phyloP scores from a whole-genome alignment of 495 filamentous ascomycete genomes.

The Trichocladium uniseriatum region DNA sequence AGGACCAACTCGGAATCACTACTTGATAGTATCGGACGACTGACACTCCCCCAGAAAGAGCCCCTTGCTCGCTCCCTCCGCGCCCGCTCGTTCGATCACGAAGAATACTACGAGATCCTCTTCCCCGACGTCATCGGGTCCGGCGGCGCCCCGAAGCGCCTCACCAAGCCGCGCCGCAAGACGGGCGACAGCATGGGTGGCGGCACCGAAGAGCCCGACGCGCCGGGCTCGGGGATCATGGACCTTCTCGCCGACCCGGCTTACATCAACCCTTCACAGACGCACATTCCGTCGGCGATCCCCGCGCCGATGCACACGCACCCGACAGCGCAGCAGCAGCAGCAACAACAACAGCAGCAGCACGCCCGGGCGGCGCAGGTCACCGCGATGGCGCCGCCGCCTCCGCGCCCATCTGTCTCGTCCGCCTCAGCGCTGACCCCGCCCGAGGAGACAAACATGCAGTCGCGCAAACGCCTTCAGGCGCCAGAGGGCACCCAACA shows the following conservation, averaged over 20 bases:
- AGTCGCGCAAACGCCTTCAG: slow-evolving; percentile 27
- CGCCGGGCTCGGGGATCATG: slow-evolving; percentile 25
- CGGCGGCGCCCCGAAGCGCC: slow-evolving; percentile 41
- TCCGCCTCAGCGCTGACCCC: slow-evolving; percentile 38
- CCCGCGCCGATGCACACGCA: slow-evolving; percentile 7
- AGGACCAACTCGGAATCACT: neutral
- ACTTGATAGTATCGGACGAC: neutral
- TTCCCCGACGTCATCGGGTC: slow-evolving; percentile 44
- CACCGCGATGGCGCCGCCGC: slow-evolving; percentile 21
- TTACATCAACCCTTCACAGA: slow-evolving; percentile 15
- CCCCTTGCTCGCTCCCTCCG: slow-evolving; percentile 39
- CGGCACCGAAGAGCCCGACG: slow-evolving; percentile 22
- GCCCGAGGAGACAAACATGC: slow-evolving; percentile 36
- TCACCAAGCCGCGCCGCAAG: slow-evolving; percentile 39
- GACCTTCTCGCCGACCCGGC: slow-evolving; percentile 23
- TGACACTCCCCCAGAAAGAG: slow-evolving; percentile 30
- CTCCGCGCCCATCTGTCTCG: slow-evolving; percentile 25
- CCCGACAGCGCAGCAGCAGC: neutral
- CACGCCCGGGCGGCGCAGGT: slow-evolving; percentile 9
- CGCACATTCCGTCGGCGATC: slow-evolving; percentile 17
- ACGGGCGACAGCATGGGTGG: slow-evolving; percentile 23
- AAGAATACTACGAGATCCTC: slow-evolving; percentile 42
- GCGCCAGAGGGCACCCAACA: slow-evolving; percentile 10
- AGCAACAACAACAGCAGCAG: slow-evolving; percentile 2
- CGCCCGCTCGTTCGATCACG: slow-evolving; percentile 42